Percentiles rank a stretch among this genome's conserved stretches.
Evolutionary conservation across 176 grass and related monocot genomes (phyloP).

Genomic region (Paspalum vaginatum): DNA sequence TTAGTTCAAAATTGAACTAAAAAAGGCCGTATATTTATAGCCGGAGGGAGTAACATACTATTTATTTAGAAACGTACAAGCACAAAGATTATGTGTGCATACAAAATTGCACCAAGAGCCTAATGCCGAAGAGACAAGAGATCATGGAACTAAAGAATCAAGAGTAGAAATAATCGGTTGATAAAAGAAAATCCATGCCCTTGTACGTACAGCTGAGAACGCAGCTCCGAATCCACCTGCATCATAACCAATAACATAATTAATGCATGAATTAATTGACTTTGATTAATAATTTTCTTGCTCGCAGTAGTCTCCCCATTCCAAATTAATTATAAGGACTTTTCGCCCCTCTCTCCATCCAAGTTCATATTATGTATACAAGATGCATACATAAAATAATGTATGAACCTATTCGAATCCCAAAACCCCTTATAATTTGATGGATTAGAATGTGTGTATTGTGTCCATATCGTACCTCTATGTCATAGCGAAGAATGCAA

Average conservation of each 20-base stretch:
- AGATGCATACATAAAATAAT: too few species aligned
- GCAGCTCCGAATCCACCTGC: neutral
- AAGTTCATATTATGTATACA: too few species aligned
- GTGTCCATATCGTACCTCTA: neutral
- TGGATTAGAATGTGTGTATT: neutral
- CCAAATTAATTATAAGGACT: too few species aligned
- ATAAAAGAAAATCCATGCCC: neutral
- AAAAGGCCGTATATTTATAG: too few species aligned
- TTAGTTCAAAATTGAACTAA: too few species aligned
- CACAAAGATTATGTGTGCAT: neutral
- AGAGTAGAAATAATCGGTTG: neutral
- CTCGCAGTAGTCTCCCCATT: too few species aligned
- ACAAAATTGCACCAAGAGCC: neutral
- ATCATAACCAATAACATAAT: neutral
- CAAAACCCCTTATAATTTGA: too few species aligned
- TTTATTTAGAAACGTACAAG: neutral
- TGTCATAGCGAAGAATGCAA: neutral
- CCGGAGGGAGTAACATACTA: too few species aligned
- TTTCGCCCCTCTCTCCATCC: too few species aligned
- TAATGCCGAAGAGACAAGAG: neutral
- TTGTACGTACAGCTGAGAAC: neutral
- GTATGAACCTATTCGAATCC: too few species aligned
- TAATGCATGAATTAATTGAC: too few species aligned
- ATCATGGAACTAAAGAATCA: conserved; percentile 1
- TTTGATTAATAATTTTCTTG: too few species aligned